Percentiles rank a stretch among this genome's conserved stretches.
Evolutionary conservation across 2,329 filamentous ascomycete species (phyloP).

Genomic region (Trichoderma cornu-damae): DNA sequence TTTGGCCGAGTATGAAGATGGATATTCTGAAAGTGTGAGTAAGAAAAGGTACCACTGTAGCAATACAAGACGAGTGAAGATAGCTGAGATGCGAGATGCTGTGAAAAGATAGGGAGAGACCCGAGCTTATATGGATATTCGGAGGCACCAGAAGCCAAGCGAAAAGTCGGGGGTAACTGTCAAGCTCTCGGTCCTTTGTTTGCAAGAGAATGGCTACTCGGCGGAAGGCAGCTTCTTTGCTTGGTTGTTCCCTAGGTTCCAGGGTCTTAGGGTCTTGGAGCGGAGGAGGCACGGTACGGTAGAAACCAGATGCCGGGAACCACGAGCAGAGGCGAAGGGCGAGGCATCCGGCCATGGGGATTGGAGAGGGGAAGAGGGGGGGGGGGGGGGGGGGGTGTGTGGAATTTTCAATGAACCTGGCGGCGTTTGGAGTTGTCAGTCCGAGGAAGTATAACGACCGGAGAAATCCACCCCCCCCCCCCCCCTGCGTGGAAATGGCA

Average conservation of each 20-base stretch:
- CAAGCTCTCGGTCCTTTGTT: not conserved
- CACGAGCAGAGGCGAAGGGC: slow-evolving; percentile 7
- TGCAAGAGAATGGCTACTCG: not conserved
- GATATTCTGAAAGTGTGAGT: too few species aligned
- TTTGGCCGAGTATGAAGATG: not conserved
- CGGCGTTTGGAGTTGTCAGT: slow-evolving; percentile 8
- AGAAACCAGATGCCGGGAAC: slow-evolving; percentile 4
- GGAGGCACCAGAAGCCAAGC: not conserved
- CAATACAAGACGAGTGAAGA: too few species aligned
- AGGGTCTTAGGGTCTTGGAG: not conserved
- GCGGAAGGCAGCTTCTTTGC: not conserved
- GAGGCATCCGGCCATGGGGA: not conserved
- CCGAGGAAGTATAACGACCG: not conserved
- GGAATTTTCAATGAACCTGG: not conserved
- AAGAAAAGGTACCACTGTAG: too few species aligned
- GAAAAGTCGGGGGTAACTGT: not conserved
- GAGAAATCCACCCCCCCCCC: too few species aligned
- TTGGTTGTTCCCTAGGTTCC: not conserved
- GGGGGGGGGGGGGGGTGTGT: slow-evolving; percentile 2
- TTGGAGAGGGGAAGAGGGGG: too few species aligned
- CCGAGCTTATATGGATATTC: slow-evolving; percentile 13
- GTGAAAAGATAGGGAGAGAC: not conserved
- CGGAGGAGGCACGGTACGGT: slow-evolving; percentile 10
- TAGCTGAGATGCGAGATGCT: not conserved
- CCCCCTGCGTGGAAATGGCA: not conserved